phyloP scores from a whole-genome alignment of 331 rosid species.

The Arachis monticola region DNA sequence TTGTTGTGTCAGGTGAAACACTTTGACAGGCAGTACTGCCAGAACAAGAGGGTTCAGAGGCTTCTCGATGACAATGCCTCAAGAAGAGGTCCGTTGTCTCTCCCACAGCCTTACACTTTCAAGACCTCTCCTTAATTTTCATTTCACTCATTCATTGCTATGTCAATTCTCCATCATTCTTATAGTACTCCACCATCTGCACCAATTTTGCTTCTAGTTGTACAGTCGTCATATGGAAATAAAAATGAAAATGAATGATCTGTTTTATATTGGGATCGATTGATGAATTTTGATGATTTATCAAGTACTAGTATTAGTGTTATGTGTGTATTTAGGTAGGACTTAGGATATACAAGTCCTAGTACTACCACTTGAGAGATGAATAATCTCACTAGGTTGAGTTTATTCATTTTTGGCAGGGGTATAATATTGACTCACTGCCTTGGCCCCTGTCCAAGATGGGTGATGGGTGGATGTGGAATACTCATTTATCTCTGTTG shows the following conservation, averaged over 20 bases:
- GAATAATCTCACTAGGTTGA: constrained; percentile 49
- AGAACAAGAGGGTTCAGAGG: constrained; percentile 74
- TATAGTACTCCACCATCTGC: not conserved
- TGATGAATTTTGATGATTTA: not conserved
- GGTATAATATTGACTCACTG: constrained; percentile 44
- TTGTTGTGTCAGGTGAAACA: constrained; percentile 74
- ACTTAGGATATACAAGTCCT: not conserved
- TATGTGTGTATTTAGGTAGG: constrained; percentile 9
- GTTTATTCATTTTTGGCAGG: constrained; percentile 70
- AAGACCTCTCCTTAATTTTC: constrained; percentile 51
- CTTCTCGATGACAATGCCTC: constrained; percentile 88
- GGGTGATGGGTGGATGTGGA: constrained; percentile 44
- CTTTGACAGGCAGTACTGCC: constrained; percentile 83
- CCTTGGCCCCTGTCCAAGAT: constrained; percentile 51
- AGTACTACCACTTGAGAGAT: constrained; percentile 31
- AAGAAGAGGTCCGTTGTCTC: constrained; percentile 89
- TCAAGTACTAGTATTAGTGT: too few species aligned
- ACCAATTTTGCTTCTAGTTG: constrained; percentile 3
- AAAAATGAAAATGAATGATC: not conserved
- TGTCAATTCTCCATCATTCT: not conserved
- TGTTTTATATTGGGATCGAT: too few species aligned
- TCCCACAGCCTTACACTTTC: constrained; percentile 88
- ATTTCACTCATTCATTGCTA: not conserved
- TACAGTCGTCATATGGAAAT: not conserved
- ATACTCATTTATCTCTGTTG: constrained; percentile 16